Evolutionary conservation across 306 rosid genomes (phyloP), one percentile per base, ranked within the genome.

Genomic region (Lathyrus aphaca): DNA sequence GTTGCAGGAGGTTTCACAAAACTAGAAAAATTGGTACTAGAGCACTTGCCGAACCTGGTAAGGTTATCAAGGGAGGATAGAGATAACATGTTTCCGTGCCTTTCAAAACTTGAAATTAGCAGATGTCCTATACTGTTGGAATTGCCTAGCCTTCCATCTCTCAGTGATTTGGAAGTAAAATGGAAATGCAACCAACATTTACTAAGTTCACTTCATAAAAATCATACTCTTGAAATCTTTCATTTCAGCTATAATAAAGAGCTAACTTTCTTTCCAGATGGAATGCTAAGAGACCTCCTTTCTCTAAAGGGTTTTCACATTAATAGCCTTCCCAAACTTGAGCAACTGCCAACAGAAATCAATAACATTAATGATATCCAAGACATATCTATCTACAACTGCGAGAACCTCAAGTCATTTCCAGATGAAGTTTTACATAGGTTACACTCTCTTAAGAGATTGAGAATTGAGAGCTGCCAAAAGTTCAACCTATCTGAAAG

Each of bases 31-130:
- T 38, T 78, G 40, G 0, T 1, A 0, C 42, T 78, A 0, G 1
- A 10, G 5, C 0, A 17, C 19, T 4, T 77, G 23, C 74, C 81
- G 37, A 65, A 71, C 21, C 64, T 71, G 10, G 10, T 15, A 32
- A 64, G 19, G 19, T 46, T 77, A 45, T 77, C 64, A 48, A 71
- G 32, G 11, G 69, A 50, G 49, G 58, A 43, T 25, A 71, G 38
- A 57, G 65, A 74, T 23, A 64, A 29, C 57, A 73, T 23, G 27
- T 23, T 23, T 23, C 27, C 27, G 27, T 23, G 27, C 3, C 27
- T 23, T 23, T 23, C 27, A 23, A 23, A 23, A 23, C 2, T 23
- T 23, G 27, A 23, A 23, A 23, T 23, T 23, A 23, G 3, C 0
- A 3, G 2, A 23, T 23, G 27, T 23, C 27, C 27, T 23, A 2